Evolutionary conservation across 495 filamentous ascomycete genomes (phyloP), one percentile per base, ranked within the genome.

Genomic region (Usnea hakonensis): DNA sequence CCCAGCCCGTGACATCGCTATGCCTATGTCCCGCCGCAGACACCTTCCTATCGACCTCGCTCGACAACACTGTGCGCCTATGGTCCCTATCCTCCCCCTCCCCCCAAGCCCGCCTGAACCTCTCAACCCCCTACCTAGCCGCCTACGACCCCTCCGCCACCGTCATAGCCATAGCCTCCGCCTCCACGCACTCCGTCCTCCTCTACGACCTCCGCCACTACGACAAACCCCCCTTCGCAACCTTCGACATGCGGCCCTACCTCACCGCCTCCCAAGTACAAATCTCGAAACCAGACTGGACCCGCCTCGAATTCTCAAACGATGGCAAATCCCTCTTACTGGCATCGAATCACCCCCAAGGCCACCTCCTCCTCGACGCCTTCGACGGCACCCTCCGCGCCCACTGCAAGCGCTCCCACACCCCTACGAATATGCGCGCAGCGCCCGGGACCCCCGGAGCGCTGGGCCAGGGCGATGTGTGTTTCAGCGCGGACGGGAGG

Each of bases 161-260:
- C 10, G 91, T 97, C 52, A 91, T 99, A 68, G 94, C 94, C 19
- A 82, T 99, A 41, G 95, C 87, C 7, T 90, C 85, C 0, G 88
- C 92, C n/a, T 79, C 80, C 1, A 86, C 87, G 33, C 85, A 86
- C 14, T 81, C 83, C 14, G 77, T 99, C 60, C 80, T 97, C 28
- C 84, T 99, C 58, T 97, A 97, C 75, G 95, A 99, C 74, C 81
- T 90, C 64, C 85, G 90, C 52, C 95, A 95, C 66, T 96, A 89
- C 75, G 89, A 96, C 68, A 95, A 93, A 68, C 79, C 84, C 4
- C 95, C 95, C 0, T 95, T 99, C 67, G 79, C 86, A 14, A 89
- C 83, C 37, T 95, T 97, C 68, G 91, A 97, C 67, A 76, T 95
- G 28, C 71, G 84, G 0, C 78, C 64, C 60, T 58, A 67, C 21